Evolutionary conservation across 2,329 filamentous ascomycete species (phyloP).

Genomic region (Epichloe scottii): DNA sequence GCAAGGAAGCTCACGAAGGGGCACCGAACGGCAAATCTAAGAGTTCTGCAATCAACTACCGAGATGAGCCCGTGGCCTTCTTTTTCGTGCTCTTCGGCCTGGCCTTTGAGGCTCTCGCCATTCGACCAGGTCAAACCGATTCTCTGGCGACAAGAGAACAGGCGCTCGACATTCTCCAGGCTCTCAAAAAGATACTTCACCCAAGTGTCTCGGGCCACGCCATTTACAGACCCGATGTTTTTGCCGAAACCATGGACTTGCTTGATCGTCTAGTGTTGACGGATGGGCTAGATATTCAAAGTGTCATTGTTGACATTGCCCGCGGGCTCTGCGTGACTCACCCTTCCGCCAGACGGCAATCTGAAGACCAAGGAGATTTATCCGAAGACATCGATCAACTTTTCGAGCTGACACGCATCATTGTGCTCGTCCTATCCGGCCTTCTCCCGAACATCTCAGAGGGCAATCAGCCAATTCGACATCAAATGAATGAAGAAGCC

Average conservation of each 20-base stretch:
- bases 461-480: constrained; percentile 50
- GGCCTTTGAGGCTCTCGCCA: constrained; percentile 88
- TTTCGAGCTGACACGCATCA: constrained; percentile 92
- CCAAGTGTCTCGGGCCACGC: constrained; percentile 92
- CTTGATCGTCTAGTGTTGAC: constrained; percentile 87
- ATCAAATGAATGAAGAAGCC: constrained; percentile 78
- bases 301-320: constrained; percentile 87
- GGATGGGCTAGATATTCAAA: constrained; percentile 77
- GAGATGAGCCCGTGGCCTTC: constrained; percentile 94
- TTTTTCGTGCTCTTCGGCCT: constrained; percentile 97
- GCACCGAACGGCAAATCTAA: constrained; percentile 41
- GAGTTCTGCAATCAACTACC: constrained; percentile 82
- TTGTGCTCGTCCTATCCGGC: constrained; percentile 82
- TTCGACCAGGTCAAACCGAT: constrained; percentile 44
- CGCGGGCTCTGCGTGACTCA: constrained; percentile 82
- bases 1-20: constrained; percentile 49
- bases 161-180: constrained; percentile 76
- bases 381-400: constrained; percentile 97
- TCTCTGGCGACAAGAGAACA: constrained; percentile 60
- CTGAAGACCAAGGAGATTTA: constrained; percentile 57
- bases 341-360: constrained; percentile 58
- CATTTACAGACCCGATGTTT: constrained; percentile 91
- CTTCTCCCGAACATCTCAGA: constrained; percentile 73
- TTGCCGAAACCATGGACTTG: constrained; percentile 93
- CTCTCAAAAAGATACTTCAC: constrained; percentile 86